A percentile compares a stretch with the other conserved stretches of the same genome.
These are phyloP conservation scores for Penicillium verhagenii DNA, from an alignment of 495 filamentous ascomycete species.

Conservation along the genomic window DNA sequence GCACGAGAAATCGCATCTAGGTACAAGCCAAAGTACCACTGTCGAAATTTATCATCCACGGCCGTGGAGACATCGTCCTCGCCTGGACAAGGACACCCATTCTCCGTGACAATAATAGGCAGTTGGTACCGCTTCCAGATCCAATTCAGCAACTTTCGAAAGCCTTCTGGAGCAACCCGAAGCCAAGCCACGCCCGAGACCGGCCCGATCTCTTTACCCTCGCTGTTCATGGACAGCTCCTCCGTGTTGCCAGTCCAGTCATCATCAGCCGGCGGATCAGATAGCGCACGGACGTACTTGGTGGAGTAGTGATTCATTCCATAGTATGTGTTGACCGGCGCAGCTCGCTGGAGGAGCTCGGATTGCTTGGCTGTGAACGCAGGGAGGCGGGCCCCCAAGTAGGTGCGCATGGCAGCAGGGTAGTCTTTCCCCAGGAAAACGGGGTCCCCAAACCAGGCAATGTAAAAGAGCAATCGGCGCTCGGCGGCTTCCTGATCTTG, in stretches of 20 bases:
- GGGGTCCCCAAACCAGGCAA: conserved; percentile 49
- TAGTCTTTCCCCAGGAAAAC: conserved; percentile 46
- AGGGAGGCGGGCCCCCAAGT: conserved; percentile 47
- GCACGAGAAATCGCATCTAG: conserved; percentile 41
- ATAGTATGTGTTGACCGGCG: conserved; percentile 41
- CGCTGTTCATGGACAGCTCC: conserved; percentile 39
- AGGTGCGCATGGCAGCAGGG: conserved; percentile 45
- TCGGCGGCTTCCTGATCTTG: conserved; percentile 42
- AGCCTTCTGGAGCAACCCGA: conserved; percentile 39
- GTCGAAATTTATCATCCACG: conserved; percentile 44
- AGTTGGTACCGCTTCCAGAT: conserved; percentile 40
- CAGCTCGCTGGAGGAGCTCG: conserved; percentile 38
- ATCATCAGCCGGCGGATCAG: conserved; percentile 35
- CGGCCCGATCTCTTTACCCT: conserved; percentile 40
- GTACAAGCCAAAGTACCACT: conserved; percentile 45
- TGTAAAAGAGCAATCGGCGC: conserved; percentile 46
- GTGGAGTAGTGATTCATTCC: conserved; percentile 53
- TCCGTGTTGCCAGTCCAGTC: conserved; percentile 47
- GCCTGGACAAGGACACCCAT: conserved; percentile 46
- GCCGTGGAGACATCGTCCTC: conserved; percentile 36
- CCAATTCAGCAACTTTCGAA: conserved; percentile 46
- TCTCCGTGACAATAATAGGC: conserved; percentile 48
- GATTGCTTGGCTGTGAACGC: conserved; percentile 41
- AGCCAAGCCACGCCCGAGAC: conserved; percentile 48
- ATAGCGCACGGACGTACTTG: conserved; percentile 41